These are phyloP conservation scores for Plasmodium reichenowi DNA, from an alignment of 169 alveolate species.

Conservation along the genomic window DNA sequence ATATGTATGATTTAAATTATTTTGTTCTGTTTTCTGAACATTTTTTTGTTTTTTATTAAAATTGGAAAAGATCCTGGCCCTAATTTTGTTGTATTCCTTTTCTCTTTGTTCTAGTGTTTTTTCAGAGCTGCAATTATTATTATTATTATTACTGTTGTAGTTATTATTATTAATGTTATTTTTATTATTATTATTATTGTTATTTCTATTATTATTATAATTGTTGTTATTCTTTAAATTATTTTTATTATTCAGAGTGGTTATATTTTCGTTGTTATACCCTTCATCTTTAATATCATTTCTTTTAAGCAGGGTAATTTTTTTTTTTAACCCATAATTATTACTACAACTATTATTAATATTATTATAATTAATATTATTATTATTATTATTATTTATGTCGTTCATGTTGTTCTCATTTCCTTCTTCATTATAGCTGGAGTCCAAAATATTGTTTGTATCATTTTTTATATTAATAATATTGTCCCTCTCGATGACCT, in stretches of 20 bases:
- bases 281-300: conserved; percentile 35
- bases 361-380: neutral
- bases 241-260: neutral
- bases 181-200: neutral
- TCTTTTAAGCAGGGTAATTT: conserved; percentile 29
- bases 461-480: neutral
- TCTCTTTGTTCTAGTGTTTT: conserved; percentile 66
- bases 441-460: neutral
- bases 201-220: neutral
- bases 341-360: neutral
- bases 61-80: conserved; percentile 66
- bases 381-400: neutral
- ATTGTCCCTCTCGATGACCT: too few species aligned
- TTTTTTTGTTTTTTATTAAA: conserved; percentile 48
- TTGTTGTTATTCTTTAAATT: neutral
- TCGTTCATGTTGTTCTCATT: neutral
- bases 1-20: neutral
- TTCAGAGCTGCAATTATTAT: neutral
- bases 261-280: neutral
- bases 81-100: conserved; percentile 41
- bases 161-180: neutral
- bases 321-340: conserved; percentile 6
- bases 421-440: neutral
- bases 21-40: neutral
- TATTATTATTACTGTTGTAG: neutral